Evolutionary conservation across 2,329 filamentous ascomycete species (phyloP).

Genomic region (Parascedosporium putredinis): DNA sequence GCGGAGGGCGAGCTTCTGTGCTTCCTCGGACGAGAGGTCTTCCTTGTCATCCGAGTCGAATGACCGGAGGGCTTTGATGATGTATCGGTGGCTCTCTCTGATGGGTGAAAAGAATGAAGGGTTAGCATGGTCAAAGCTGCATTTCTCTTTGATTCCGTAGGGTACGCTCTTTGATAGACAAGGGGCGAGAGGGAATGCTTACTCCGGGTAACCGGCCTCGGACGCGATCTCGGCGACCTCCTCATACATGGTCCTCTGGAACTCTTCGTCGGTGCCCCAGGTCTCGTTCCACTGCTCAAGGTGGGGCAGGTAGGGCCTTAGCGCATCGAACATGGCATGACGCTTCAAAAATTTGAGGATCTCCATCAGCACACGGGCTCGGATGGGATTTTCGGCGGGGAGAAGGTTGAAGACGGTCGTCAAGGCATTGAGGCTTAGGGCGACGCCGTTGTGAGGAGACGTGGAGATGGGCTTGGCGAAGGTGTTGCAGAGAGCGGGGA

Average conservation of each 20-base stretch:
- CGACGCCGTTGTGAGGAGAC: slow-evolving; percentile 74
- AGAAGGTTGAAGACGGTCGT: slow-evolving; percentile 97
- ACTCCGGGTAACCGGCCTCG: slow-evolving; percentile 67
- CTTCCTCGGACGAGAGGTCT: slow-evolving; percentile 47
- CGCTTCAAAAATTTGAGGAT: slow-evolving; percentile 74
- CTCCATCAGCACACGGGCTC: slow-evolving; percentile 83
- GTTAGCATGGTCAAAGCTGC: slow-evolving; percentile 1
- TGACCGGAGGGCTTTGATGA: slow-evolving; percentile 50
- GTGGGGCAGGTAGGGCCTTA: slow-evolving; percentile 74
- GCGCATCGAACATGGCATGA: slow-evolving; percentile 67
- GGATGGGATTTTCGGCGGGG: slow-evolving; percentile 61
- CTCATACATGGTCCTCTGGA: slow-evolving; percentile 75
- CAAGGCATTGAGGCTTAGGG: slow-evolving; percentile 79
- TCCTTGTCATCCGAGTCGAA: slow-evolving; percentile 46
- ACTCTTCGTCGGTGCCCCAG: slow-evolving; percentile 76
- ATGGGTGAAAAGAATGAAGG: neutral
- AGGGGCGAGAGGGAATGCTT: no score
- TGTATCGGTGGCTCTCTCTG: slow-evolving; percentile 56
- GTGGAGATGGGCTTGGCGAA: slow-evolving; percentile 78
- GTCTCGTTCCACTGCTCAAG: slow-evolving; percentile 70
- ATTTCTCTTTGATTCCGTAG: neutral
- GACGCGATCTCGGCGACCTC: slow-evolving; percentile 72
- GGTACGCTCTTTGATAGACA: no score
- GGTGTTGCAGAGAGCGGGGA: slow-evolving; percentile 80
- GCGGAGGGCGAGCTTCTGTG: slow-evolving; percentile 48